A percentile compares a stretch with the other conserved stretches of the same genome.
phyloP scores from a whole-genome alignment of 106 monocot genomes.

The Allium fistulosum region DNA sequence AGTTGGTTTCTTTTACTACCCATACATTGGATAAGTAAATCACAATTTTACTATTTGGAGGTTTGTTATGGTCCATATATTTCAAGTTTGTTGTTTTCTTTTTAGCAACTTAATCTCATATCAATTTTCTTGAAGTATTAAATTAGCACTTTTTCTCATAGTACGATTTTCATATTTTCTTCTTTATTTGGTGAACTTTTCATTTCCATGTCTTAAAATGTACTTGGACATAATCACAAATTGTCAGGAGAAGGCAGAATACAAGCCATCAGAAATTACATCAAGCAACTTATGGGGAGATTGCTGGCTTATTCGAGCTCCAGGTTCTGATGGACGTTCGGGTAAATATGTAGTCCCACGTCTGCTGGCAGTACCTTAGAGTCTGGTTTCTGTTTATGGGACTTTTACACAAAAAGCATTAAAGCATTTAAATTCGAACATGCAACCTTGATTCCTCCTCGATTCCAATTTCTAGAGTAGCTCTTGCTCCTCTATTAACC shows the following conservation, averaged over 20 bases:
- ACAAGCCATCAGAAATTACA: conserved; percentile 39
- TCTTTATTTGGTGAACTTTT: no score
- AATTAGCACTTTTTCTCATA: no score
- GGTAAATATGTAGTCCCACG: conserved; percentile 83
- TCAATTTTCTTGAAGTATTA: no score
- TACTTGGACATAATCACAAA: no score
- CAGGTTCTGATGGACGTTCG: conserved; percentile 80
- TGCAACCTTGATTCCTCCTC: conserved; percentile 17
- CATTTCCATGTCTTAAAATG: no score
- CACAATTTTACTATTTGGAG: no score
- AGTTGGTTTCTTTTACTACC: no score
- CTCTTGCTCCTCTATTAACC: conserved; percentile 22
- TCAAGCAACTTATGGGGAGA: conserved; percentile 75
- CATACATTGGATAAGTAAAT: no score
- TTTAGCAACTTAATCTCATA: no score
- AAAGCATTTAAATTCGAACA: conserved; percentile 48
- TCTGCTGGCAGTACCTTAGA: conserved; percentile 73
- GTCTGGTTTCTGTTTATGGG: conserved; percentile 93
- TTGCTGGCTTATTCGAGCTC: conserved; percentile 93
- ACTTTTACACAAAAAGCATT: conserved; percentile 67
- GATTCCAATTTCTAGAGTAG: conserved; percentile 29
- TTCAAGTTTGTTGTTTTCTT: no score
- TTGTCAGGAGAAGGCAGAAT: conserved; percentile 60
- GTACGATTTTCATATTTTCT: no score
- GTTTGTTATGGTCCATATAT: no score